Evolutionary conservation across 139 green algal species (phyloP).

Genomic region (Chlorella sp.): DNA sequence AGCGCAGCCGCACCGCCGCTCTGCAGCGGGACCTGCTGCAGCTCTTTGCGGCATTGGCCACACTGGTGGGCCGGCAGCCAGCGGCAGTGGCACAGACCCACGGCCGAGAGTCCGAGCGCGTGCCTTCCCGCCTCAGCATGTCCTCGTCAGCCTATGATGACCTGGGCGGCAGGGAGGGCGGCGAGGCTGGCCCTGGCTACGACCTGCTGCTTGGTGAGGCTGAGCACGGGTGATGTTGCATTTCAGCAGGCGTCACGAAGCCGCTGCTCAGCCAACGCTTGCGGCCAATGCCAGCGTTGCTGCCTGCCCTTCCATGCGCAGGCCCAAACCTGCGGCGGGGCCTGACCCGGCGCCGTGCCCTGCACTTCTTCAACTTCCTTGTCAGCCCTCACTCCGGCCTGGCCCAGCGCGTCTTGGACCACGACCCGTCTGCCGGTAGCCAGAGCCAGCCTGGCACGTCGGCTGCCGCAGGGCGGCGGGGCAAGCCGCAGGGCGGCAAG

Average conservation of each 20-base stretch:
- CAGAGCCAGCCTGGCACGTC: too few species aligned
- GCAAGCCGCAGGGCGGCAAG: not conserved
- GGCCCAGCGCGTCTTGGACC: constrained; percentile 24
- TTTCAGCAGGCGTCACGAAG: too few species aligned
- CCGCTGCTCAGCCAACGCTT: too few species aligned
- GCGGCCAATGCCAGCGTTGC: not conserved
- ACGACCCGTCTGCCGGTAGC: not conserved
- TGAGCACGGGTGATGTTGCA: too few species aligned
- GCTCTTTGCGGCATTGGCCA: constrained; percentile 36
- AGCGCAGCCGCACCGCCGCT: not conserved
- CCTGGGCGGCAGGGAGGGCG: not conserved
- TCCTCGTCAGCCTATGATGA: not conserved
- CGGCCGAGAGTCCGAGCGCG: not conserved
- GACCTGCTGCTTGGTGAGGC: constrained; percentile 32
- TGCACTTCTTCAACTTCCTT: constrained; percentile 42
- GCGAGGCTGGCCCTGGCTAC: not conserved
- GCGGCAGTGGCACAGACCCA: not conserved
- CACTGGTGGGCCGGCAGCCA: constrained; percentile 38
- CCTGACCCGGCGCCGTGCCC: constrained; percentile 32
- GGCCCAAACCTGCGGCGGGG: not conserved
- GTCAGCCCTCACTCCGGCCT: constrained; percentile 29
- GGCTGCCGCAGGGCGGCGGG: not conserved
- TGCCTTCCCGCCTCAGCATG: not conserved
- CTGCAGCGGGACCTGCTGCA: constrained; percentile 41
- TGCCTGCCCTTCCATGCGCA: not conserved